Evolutionary conservation across 1,284 basidiomycete species (phyloP), one percentile per base, ranked within the genome.

Genomic region (Exobasidium cylindrosporum): DNA sequence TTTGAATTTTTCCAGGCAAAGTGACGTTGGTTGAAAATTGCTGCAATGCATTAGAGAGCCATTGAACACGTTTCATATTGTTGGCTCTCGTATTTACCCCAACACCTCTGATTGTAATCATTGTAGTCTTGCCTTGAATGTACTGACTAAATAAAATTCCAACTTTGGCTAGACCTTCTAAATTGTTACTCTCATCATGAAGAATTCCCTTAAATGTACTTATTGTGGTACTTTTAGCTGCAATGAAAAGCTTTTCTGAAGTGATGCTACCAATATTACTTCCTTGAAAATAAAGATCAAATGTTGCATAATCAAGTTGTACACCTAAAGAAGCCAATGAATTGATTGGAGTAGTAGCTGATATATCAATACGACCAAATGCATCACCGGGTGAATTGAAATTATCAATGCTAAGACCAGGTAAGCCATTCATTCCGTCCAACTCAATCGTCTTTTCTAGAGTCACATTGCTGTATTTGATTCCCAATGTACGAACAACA

Each of bases 21-120:
- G 81, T 83, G 26, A 90, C 87, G 21, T 85, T 67, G 21, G 90
- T 83, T 3, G 83, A 83, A 30, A 90, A 81, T 2, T 87, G 86
- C 80, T 86, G 84, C 82, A 90, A 89, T 1, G 89, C 88, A 10
- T 84, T 82, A 49, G 84, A 87, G 54, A 91, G 80, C 89, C 89
- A 90, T 4, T 81, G 79, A 24, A 90, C 86, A 0, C 88, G 87
- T 59, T 69, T 70, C 58, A 75, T 70, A 28, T 73, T 74, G 58
- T 76, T 77, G 53, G 70, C 70, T 13, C 69, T 69, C 4, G 79
- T 74, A 62, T 86, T 84, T 4, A 90, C 88, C 24, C 85, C 85
- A 47, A 85, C 81, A 58, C 89, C 89, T 44, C 82, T 82, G 32
- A 87, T 85, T 29, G 81, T 80, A 30, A 91, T 81, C 1, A 86